phyloP scores from a whole-genome alignment of 2,329 filamentous ascomycete genomes.

The Phyllosticta citrichinensis region DNA sequence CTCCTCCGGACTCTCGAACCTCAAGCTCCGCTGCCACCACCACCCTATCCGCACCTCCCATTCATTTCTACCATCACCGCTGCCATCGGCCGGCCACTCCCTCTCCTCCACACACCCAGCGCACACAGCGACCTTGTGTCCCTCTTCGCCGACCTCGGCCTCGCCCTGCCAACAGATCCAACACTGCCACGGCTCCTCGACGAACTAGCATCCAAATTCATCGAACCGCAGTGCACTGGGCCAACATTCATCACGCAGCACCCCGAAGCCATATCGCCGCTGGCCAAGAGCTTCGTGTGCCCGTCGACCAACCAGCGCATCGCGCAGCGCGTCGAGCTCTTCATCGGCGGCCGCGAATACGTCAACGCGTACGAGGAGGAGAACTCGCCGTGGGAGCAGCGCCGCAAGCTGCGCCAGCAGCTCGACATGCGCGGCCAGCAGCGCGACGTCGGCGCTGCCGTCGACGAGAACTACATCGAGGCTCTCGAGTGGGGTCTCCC shows the following conservation, averaged over 20 bases:
- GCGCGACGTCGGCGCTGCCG: slow-evolving; percentile 30
- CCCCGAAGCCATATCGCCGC: slow-evolving; percentile 79
- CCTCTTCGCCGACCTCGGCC: slow-evolving; percentile 41
- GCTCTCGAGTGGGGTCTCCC: slow-evolving; percentile 82
- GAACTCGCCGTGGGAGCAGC: slow-evolving; percentile 81
- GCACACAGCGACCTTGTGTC: slow-evolving; percentile 50
- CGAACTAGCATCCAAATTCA: slow-evolving; percentile 60
- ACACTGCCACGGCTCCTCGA: slow-evolving; percentile 69
- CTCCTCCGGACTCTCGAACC: slow-evolving; percentile 27
- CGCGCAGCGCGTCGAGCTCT: slow-evolving; percentile 75
- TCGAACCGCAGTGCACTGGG: slow-evolving; percentile 63
- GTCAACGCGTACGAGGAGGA: slow-evolving; percentile 99
- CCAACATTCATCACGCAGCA: slow-evolving; percentile 86
- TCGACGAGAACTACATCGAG: slow-evolving; percentile 75
- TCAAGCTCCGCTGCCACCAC: slow-evolving; percentile 35
- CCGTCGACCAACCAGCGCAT: slow-evolving; percentile 57
- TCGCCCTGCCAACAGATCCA: slow-evolving; percentile 41
- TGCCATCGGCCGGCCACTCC: slow-evolving; percentile 54
- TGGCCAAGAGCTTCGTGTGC: slow-evolving; percentile 78
- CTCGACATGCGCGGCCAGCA: slow-evolving; percentile 28
- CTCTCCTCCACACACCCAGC: slow-evolving; percentile 38
- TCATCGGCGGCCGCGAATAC: slow-evolving; percentile 68
- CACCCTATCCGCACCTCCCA: slow-evolving; percentile 55
- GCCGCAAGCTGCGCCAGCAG: slow-evolving; percentile 66
- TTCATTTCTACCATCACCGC: slow-evolving; percentile 74